Conservation (phyloP, 345 rosid species). For the Citrus hindsii region DNA sequence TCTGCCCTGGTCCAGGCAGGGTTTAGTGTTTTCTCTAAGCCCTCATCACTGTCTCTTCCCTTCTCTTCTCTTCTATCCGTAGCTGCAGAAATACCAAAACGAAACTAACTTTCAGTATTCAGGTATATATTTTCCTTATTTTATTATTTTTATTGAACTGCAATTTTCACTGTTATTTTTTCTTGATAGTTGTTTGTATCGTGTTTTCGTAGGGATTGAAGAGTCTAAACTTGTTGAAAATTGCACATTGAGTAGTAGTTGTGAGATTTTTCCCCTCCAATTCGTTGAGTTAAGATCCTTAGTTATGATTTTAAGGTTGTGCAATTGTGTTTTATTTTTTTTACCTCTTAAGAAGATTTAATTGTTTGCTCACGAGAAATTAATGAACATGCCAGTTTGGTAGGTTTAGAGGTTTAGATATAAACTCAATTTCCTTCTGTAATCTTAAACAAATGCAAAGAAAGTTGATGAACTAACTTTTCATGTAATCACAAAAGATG, state of each 20-base stretch:
- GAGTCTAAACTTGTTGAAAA: not conserved
- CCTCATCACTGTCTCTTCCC: not conserved
- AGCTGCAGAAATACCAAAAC: not conserved
- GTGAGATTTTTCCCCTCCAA: not conserved
- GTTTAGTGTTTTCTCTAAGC: not conserved
- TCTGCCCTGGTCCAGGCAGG: not conserved
- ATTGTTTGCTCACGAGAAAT: no score
- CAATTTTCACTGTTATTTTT: not conserved
- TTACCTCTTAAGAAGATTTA: no score
- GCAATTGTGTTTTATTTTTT: not conserved
- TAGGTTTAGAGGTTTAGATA: not conserved
- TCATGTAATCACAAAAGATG: not conserved
- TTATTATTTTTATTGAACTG: not conserved
- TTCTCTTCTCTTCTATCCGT: not conserved
- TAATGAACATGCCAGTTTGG: not conserved
- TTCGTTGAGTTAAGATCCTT: not conserved
- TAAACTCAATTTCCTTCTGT: not conserved
- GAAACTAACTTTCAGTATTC: not conserved
- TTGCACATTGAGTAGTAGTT: not conserved
- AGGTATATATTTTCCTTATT: not conserved
- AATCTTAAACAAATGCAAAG: not conserved
- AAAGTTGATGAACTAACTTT: no score
- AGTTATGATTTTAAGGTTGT: not conserved
- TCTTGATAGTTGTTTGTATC: not conserved
- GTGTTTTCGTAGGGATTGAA: not conserved